Conservation (phyloP, 106 monocot genomes). For the Dendrobium nobile region DNA sequence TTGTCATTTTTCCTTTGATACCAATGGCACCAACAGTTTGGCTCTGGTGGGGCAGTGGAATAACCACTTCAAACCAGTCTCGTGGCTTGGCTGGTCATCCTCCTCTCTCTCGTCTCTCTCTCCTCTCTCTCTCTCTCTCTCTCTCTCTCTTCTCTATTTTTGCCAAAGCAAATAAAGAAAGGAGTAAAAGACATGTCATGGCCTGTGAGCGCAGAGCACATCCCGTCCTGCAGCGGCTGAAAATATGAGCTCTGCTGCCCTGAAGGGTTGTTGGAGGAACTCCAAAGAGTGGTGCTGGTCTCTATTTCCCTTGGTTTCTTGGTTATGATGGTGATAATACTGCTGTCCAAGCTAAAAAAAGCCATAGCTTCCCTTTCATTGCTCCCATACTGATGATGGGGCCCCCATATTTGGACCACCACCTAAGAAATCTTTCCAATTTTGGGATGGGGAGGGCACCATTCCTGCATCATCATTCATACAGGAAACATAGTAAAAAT, state of each 20-base stretch:
- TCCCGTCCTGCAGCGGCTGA: constrained; percentile 47
- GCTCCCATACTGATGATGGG: constrained; percentile 61
- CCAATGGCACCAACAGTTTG: constrained; percentile 1
- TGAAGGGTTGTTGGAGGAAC: constrained; percentile 35
- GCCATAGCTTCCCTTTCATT: constrained; percentile 77
- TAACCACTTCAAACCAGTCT: constrained; percentile 1
- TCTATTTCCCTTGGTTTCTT: constrained; percentile 25
- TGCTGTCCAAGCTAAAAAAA: constrained; percentile 85
- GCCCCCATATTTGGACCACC: constrained; percentile 77
- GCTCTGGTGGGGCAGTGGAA: constrained; percentile 3
- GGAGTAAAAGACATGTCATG: constrained; percentile 29
- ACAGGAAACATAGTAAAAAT: not conserved
- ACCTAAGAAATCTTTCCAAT: constrained; percentile 91
- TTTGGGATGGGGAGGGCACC: constrained; percentile 63
- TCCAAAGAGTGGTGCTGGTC: constrained; percentile 21
- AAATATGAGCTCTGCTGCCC: constrained; percentile 31
- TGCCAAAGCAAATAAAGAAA: constrained; percentile 9
- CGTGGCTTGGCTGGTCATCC: not conserved
- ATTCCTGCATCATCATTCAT: constrained; percentile 19
- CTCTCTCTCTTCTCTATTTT: too few species aligned
- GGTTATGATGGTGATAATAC: constrained; percentile 55
- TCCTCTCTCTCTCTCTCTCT: not conserved
- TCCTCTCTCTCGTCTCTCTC: not conserved
- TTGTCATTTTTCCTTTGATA: constrained; percentile 7
- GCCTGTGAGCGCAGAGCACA: constrained; percentile 33